Base-by-base conservation (phyloP, 305 asterid genomes). In the Fraxinus baroniana region DNA sequence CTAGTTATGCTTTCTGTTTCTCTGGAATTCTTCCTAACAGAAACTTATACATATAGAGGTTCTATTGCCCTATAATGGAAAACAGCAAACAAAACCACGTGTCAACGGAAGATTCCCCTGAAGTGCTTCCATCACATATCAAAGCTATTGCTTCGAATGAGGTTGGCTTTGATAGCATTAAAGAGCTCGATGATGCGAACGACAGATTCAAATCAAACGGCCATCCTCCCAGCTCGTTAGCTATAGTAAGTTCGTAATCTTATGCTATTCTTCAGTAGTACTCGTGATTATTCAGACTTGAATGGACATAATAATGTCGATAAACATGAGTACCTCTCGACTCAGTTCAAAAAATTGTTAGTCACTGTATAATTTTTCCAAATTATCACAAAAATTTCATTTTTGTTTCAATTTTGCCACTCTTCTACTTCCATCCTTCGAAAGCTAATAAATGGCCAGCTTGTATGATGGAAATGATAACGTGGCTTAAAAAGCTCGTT, bases 81-180 rank as follows among this genome's bases (percentile, higher is more conserved):
- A 84, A 7, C 22, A 60, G 35, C 30, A 87, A 84, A 33, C 35
- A 79, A 60, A 74, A 83, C 46, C 20, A 79, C 28, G 39, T 24
- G 18, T 74, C 32, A 49, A 76, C 32, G 10, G 88, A 77, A 37
- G 80, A 78, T 26, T 76, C 80, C 13, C 35, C 76, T 4, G 87
- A 88, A 77, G 80, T 26, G 24, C 68, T 89, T 60, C 97, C 96
- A 9, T 84, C 93, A 4, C 84, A 92, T 76, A 88, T 92, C 86
- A 82, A 86, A 81, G 84, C 87, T 9, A 91, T 92, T 33, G 22
- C 82, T 76, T 86, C 88, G 8, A 74, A 88, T 81, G 89, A 89
- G 83, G 90, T 89, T 24, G 96, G 90, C 30, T 93, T 91, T 78
- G 94, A 90, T 79, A 85, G 79, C 79, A 7, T 78, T 57, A 10